Evolutionary conservation across 2,329 filamentous ascomycete genomes (phyloP).

Genomic region (Nannizziopsis arthrosporioides): DNA sequence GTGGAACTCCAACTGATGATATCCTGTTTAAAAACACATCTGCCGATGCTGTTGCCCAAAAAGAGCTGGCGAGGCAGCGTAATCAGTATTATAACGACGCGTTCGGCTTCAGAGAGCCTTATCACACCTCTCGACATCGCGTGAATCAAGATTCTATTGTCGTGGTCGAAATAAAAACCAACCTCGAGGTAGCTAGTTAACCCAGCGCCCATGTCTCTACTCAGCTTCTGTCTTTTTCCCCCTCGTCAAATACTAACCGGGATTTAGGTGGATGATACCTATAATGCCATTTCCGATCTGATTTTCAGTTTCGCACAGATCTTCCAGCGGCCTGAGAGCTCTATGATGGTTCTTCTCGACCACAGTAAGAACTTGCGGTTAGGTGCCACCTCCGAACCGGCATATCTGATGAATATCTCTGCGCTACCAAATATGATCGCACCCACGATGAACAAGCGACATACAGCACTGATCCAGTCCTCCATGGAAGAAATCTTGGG

Average conservation of each 20-base stretch:
- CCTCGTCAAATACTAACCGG: conserved; percentile 14
- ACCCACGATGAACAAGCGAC: conserved; percentile 66
- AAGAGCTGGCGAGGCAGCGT: conserved; percentile 23
- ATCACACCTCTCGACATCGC: conserved; percentile 34
- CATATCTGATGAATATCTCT: conserved; percentile 65
- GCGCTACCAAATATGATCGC: conserved; percentile 58
- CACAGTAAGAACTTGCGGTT: conserved; percentile 66
- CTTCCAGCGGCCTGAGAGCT: conserved; percentile 62
- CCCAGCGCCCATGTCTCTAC: not conserved
- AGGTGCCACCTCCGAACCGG: conserved; percentile 62
- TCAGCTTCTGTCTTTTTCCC: not conserved
- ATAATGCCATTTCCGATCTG: conserved; percentile 60
- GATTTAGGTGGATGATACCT: conserved; percentile 60
- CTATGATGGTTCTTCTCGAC: conserved; percentile 63
- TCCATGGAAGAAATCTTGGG: conserved; percentile 60
- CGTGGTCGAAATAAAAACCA: conserved; percentile 53
- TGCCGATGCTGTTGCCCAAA: conserved; percentile 16
- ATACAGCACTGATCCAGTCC: conserved; percentile 63
- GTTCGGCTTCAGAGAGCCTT: conserved; percentile 29
- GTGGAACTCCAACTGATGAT: conserved; percentile 13
- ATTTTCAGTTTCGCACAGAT: conserved; percentile 61
- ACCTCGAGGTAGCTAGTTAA: conserved; percentile 43
- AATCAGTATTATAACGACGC: conserved; percentile 33
- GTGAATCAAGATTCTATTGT: conserved; percentile 47
- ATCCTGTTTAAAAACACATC: not conserved